Percentiles rank a stretch among this genome's conserved stretches.
These are phyloP conservation scores for Asterella californica DNA, from an alignment of 225 moss, liverwort and hornwort species.

Conservation along the genomic window DNA sequence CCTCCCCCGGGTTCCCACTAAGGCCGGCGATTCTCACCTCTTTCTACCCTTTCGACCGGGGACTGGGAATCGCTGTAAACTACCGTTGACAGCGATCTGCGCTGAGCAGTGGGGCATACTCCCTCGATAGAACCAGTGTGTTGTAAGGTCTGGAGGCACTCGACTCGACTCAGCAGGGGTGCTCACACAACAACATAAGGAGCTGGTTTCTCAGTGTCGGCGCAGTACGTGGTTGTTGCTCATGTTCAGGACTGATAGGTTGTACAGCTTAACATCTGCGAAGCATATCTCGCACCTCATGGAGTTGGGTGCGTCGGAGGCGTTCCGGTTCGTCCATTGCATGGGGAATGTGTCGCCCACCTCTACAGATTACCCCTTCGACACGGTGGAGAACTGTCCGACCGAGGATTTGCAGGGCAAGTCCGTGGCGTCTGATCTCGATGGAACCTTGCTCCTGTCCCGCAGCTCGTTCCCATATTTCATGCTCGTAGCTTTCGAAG, in stretches of 20 bases:
- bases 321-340: slow-evolving; percentile 24
- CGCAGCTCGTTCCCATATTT: slow-evolving; percentile 77
- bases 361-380: slow-evolving; percentile 5
- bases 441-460: slow-evolving; percentile 63
- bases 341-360: slow-evolving; percentile 8
- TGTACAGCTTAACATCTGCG: background rate
- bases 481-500: slow-evolving; percentile 82
- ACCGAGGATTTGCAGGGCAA: slow-evolving; percentile 22
- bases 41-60: background rate
- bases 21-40: background rate
- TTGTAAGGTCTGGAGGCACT: background rate
- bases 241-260: slow-evolving; percentile 15
- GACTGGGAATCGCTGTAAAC: background rate
- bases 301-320: slow-evolving; percentile 33
- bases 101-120: background rate
- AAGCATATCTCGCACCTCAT: slow-evolving; percentile 10
- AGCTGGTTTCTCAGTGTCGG: background rate
- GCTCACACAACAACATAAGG: background rate
- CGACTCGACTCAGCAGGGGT: no score
- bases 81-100: background rate
- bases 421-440: slow-evolving; percentile 58
- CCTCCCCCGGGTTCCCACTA: slow-evolving; percentile 3
- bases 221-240: slow-evolving; percentile 1
- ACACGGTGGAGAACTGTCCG: slow-evolving; percentile 32
- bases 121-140: background rate